Evolutionary conservation across 495 filamentous ascomycete species (phyloP).

Genomic region (Hyaloscypha variabilis): DNA sequence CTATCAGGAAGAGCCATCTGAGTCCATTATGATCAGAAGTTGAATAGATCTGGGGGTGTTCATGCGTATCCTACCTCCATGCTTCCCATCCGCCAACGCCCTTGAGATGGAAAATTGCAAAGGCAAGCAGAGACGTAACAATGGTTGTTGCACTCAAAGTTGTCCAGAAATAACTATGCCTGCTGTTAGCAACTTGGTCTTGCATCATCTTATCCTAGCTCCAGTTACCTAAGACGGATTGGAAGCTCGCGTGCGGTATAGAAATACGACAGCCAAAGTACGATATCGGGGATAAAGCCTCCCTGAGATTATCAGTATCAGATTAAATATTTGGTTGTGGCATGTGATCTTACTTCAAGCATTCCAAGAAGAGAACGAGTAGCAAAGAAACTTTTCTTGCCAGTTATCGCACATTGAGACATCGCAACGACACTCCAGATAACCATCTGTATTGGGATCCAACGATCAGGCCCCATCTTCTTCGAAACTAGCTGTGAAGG

Average conservation of each 20-base stretch:
- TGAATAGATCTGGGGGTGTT: too few species aligned
- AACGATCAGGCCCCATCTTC: slow-evolving; percentile 79
- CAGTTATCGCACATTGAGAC: slow-evolving; percentile 66
- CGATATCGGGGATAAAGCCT: slow-evolving; percentile 61
- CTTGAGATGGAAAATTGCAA: slow-evolving; percentile 69
- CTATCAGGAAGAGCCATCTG: slow-evolving; percentile 67
- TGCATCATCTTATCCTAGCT: too few species aligned
- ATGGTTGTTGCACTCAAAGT: slow-evolving; percentile 68
- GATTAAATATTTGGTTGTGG: too few species aligned
- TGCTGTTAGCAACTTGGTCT: too few species aligned
- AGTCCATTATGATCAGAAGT: too few species aligned
- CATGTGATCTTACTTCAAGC: slow-evolving; percentile 58
- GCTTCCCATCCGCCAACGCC: slow-evolving; percentile 71
- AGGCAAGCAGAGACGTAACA: slow-evolving; percentile 69
- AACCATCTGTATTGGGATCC: slow-evolving; percentile 83
- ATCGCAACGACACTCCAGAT: slow-evolving; percentile 75
- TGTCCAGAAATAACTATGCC: slow-evolving; percentile 72
- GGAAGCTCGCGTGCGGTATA: slow-evolving; percentile 73
- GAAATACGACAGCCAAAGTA: slow-evolving; percentile 77
- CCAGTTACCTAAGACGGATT: too few species aligned
- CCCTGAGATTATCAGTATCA: too few species aligned
- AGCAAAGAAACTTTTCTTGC: slow-evolving; percentile 61
- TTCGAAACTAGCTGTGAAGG: slow-evolving; percentile 78
- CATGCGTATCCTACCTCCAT: too few species aligned
- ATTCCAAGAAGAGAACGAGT: slow-evolving; percentile 68